Base-by-base conservation (phyloP, 2,329 filamentous ascomycete genomes). In the Celoporthe dispersa region DNA sequence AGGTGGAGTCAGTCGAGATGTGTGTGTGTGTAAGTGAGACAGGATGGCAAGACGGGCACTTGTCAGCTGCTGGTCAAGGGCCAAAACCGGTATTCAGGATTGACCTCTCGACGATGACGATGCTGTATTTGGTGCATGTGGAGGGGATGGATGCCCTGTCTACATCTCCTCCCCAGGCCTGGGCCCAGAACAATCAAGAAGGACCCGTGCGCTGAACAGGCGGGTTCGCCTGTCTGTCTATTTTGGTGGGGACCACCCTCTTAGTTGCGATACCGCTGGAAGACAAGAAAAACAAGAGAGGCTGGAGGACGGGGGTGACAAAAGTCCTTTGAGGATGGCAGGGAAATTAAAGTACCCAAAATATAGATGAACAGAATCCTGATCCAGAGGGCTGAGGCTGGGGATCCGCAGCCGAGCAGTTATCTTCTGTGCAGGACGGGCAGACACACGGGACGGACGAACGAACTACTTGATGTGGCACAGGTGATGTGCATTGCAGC, bases 371-470 rank as follows among this genome's bases (percentile, higher is more conserved):
- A n/a, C 9, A 28, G 28, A 31, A 57, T 57, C 53, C 53, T 31
- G 53, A 57, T 19, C 2, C 7, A 48, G 11, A 31, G 28, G 53
- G 53, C 53, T 57, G 53, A 25, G 51, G 12, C 25, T 55, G n/a
- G 25, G 51, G 2, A 31, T 57, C 25, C 2, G 14, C 53, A 57
- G 25, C 53, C 53, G n/a, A 16, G 5, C 6, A 3, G 16, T 57
- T 31, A 16, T 31, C 12, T 19, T 31, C 11, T 57, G 57, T 37
- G 33, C 4, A 59, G 12, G 55, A 59, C 25, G 33, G 55, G 39
- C 57, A 39, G 62, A 51, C 62, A n/a, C n/a, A 64, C 41, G 62
- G n/a, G 35, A 51, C 9, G 41, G 31, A 51, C 41, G 39, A n/a
- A 51, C 62, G 62, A 51, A 31, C 33, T n/a, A 41, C 3, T 22